A percentile compares a stretch with the other conserved stretches of the same genome.
Conservation (phyloP, 352 stramenopile genomes). For the Paralagenidium karlingii region DNA sequence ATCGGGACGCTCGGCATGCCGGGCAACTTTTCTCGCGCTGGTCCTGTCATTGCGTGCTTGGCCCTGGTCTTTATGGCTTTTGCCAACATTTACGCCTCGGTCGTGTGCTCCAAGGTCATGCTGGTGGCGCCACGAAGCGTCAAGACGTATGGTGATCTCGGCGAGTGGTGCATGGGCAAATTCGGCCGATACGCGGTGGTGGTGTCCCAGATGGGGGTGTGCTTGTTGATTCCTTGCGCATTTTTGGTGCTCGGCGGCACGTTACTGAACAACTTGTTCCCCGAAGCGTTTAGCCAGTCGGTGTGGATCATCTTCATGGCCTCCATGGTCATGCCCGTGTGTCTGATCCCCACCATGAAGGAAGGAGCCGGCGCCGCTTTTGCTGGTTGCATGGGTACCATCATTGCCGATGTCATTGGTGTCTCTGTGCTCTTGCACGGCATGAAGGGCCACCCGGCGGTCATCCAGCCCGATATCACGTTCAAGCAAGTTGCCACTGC, state of each 20-base stretch:
- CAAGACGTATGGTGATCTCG: constrained; percentile 46
- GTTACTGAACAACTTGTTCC: constrained; percentile 35
- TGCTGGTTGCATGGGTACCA: constrained; percentile 38
- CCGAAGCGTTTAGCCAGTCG: constrained; percentile 20
- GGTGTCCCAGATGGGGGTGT: constrained; percentile 41
- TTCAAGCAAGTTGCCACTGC: constrained; percentile 35
- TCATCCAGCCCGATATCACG: constrained; percentile 23
- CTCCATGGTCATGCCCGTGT: constrained; percentile 28
- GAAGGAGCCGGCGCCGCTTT: constrained; percentile 45
- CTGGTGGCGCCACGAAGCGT: constrained; percentile 32
- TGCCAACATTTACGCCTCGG: constrained; percentile 50
- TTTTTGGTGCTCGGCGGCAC: constrained; percentile 47
- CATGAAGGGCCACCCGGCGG: constrained; percentile 34
- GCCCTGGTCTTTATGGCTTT: constrained; percentile 52
- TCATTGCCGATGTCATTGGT: constrained; percentile 41
- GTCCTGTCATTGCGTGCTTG: constrained; percentile 24
- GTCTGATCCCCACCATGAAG: constrained; percentile 44
- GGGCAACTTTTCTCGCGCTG: constrained; percentile 50
- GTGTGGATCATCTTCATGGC: constrained; percentile 61
- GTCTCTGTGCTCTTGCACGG: constrained; percentile 30
- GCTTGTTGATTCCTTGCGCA: constrained; percentile 33
- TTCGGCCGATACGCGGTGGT: constrained; percentile 38
- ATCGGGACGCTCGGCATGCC: constrained; percentile 62
- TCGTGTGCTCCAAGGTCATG: constrained; percentile 42
- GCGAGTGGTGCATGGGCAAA: constrained; percentile 34